Base-by-base conservation (phyloP, 1,284 basidiomycete genomes). In the Moniliophthora roreri region DNA sequence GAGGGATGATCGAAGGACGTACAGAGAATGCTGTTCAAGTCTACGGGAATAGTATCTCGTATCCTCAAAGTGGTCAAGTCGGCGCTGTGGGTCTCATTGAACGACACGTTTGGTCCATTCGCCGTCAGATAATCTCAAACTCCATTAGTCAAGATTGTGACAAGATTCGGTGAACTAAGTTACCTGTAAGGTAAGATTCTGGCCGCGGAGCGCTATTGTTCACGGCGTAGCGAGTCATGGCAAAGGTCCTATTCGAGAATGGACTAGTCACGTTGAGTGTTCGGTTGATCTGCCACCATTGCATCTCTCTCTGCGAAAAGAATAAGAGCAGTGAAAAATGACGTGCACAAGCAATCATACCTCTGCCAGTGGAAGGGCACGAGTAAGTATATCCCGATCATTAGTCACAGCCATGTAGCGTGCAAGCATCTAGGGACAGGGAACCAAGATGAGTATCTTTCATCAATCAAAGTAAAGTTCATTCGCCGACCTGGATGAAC, bases 121-220 rank as follows among this genome's bases (percentile, higher is more conserved):
- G 82, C 89, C 0, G 91, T 92, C 24, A 72, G 62, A 63, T 91
- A 95, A 72, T 97, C 94, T 79, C 69, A 48, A 11, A 36, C 36
- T 20, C 15, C 34, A 50, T 51, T 47, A 47, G 23, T 35, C 42
- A 28, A 13, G 13, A 13, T n/a, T 18, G 16, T 39, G 20, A n/a
- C 26, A 7, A 32, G 20, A 45, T 36, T 6, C 18, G 0, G 23
- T 42, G 41, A 39, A 11, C n/a, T 28, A 2, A 63, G 69, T 21
- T 54, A 81, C 82, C 81, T 20, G 73, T 72, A 5, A 82, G 64
- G 62, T 87, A 89, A 0, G 88, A 91, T 70, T 97, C 94, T 0
- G 94, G 94, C n/a, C 93, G 79, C 21, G 94, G 94, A 0, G 91
- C 94, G 23, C 75, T 87, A 68, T 95, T 97, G 56, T 76, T 83